Evolutionary conservation across 331 rosid genomes (phyloP).

Genomic region (Malus hybrid): DNA sequence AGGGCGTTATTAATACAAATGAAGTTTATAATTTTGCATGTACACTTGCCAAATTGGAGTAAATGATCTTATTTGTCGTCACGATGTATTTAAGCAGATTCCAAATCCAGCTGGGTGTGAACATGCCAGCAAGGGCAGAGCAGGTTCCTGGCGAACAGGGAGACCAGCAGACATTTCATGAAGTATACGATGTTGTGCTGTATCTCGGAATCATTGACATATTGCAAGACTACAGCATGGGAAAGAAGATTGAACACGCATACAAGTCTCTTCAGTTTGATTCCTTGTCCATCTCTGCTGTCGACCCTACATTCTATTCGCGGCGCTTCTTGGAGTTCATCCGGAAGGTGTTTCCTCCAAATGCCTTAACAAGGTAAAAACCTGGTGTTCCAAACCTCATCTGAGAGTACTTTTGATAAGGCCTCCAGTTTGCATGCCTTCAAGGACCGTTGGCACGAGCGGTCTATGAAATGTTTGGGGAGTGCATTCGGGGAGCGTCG

Average conservation of each 20-base stretch:
- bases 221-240: conserved; percentile 86
- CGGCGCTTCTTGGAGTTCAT: conserved; percentile 86
- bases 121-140: conserved; percentile 99
- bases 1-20: neutral
- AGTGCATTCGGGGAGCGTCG: neutral
- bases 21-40: neutral
- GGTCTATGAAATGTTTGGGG: neutral
- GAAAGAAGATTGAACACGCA: conserved; percentile 88
- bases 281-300: conserved; percentile 86
- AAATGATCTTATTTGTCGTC: neutral
- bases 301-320: conserved; percentile 89
- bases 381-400: conserved; percentile 8
- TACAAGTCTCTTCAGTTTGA: conserved; percentile 87
- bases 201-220: conserved; percentile 95
- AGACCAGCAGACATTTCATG: conserved; percentile 49
- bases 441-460: neutral
- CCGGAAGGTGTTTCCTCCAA: conserved; percentile 73
- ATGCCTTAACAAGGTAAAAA: conserved; percentile 26
- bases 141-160: conserved; percentile 60
- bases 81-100: conserved; percentile 39
- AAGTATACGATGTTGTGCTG: conserved; percentile 83
- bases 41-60: conserved; percentile 1
- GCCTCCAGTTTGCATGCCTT: conserved; percentile 21
- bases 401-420: conserved; percentile 1
- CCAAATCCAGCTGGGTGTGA: conserved; percentile 96